These are phyloP conservation scores for Grigorovia humatica DNA, from an alignment of 805 yeast genomes.

Conservation along the genomic window DNA sequence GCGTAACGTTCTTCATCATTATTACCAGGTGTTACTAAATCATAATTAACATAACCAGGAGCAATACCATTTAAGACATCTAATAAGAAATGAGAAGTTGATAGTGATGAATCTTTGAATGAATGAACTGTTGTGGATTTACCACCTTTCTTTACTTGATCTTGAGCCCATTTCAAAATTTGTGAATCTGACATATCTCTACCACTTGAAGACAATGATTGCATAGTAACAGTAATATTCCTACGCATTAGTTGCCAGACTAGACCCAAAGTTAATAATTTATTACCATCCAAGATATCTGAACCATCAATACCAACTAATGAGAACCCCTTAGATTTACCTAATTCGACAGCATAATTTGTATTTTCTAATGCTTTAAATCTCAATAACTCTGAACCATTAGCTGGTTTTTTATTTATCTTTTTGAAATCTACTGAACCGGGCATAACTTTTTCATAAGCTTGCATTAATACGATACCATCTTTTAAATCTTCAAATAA, in stretches of 20 bases:
- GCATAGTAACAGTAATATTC: constrained; percentile 78
- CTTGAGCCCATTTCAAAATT: constrained; percentile 89
- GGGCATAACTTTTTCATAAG: constrained; percentile 91
- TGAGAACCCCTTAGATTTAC: constrained; percentile 85
- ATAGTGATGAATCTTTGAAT: constrained; percentile 69
- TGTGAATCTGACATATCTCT: constrained; percentile 73
- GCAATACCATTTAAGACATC: constrained; percentile 88
- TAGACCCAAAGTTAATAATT: constrained; percentile 76
- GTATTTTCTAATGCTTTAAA: constrained; percentile 95
- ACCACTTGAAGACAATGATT: constrained; percentile 60
- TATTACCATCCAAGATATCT: constrained; percentile 90
- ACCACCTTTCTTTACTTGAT: constrained; percentile 77
- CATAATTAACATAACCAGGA: constrained; percentile 97
- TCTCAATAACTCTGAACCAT: constrained; percentile 67
- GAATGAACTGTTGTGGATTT: constrained; percentile 64
- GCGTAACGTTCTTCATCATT: constrained; percentile 84
- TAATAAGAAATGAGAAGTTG: constrained; percentile 72
- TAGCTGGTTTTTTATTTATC: constrained; percentile 74
- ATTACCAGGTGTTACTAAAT: constrained; percentile 68
- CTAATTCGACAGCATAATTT: constrained; percentile 96
- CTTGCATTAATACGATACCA: constrained; percentile 81
- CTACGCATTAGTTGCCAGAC: constrained; percentile 99
- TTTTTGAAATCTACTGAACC: constrained; percentile 74
- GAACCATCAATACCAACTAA: constrained; percentile 97
- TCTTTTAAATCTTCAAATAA: constrained; percentile 92